Base-by-base conservation (phyloP, 129 eudicot genomes). In the Dittrichia graveolens region DNA sequence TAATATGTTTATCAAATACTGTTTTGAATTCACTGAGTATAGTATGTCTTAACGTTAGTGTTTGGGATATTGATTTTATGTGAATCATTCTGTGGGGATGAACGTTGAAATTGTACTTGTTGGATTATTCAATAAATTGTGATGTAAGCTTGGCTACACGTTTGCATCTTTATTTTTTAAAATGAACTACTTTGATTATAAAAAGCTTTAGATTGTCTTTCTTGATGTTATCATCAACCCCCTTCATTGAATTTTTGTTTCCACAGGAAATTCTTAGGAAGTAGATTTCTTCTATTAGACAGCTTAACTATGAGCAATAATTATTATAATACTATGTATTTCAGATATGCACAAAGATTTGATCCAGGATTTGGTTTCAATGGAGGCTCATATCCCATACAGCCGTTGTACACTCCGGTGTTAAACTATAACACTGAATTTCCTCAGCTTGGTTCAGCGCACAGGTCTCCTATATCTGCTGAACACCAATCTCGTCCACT, bases 321-420 rank as follows among this genome's bases (percentile, higher is more conserved):
- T 65, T 0, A 64, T 10, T 52, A 4, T 49, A 24, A n/a, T 61
- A n/a, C 78, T 56, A 6, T 54, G 18, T 59, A 66, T 52, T 35
- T 10, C 82, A 95, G 99, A 75, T 95, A 90, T 77, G 80, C 90
- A 57, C 99, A 95, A 75, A 88, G 99, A 67, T 95, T 95, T 78
- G 99, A 95, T 77, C 99, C 99, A 41, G 99, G 99, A 35, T 95
- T 95, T 80, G 99, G 99, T 46, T 95, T 90, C 67, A 88, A 75
- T 74, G 92, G 94, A 45, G 91, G 95, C 24, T 75, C 88, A 5
- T 95, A 90, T 55, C 74, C 91, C 14, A 78, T 95, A 74, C 99
- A 95, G 75, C 99, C 99, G 6, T 72, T 95, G 88, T 95, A 95
- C 75, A 65, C 99, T 47, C 97, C 97, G 44, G 94, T 91, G 35